phyloP scores from a whole-genome alignment of 345 rosid genomes.

The Eutrema heterophyllum region DNA sequence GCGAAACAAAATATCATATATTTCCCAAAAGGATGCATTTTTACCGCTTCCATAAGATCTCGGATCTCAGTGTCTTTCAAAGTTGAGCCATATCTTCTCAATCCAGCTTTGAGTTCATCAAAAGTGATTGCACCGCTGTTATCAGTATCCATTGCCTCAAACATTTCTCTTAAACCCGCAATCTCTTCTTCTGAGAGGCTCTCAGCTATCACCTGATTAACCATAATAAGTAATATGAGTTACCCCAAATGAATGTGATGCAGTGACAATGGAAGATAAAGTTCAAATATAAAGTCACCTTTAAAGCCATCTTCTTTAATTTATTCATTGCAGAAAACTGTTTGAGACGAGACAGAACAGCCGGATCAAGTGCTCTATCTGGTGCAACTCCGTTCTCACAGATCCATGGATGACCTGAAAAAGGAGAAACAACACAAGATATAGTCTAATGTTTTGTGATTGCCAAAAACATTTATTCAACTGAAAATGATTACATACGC shows the following conservation, averaged over 20 bases:
- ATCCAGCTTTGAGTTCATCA: slow-evolving; percentile 97
- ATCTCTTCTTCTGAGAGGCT: slow-evolving; percentile 99
- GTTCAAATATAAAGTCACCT: slow-evolving; percentile 34
- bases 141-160: slow-evolving; percentile 92
- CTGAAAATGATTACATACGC: slow-evolving; percentile 48
- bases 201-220: slow-evolving; percentile 91
- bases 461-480: neutral
- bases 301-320: slow-evolving; percentile 95
- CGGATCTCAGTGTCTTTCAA: slow-evolving; percentile 90
- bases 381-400: slow-evolving; percentile 99
- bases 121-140: slow-evolving; percentile 96
- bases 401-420: slow-evolving; percentile 95
- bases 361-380: slow-evolving; percentile 89
- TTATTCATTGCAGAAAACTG: slow-evolving; percentile 99
- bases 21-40: slow-evolving; percentile 1
- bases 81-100: slow-evolving; percentile 93
- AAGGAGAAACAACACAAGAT: slow-evolving; percentile 42
- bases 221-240: slow-evolving; percentile 11
- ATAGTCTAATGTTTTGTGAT: neutral
- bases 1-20: neutral
- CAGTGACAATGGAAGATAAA: neutral
- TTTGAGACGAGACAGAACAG: slow-evolving; percentile 95
- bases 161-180: slow-evolving; percentile 95
- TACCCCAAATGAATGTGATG: neutral
- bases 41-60: slow-evolving; percentile 98